Conservation (phyloP, 176 grass and related monocot genomes). For the Echinochloa phyllopogon region DNA sequence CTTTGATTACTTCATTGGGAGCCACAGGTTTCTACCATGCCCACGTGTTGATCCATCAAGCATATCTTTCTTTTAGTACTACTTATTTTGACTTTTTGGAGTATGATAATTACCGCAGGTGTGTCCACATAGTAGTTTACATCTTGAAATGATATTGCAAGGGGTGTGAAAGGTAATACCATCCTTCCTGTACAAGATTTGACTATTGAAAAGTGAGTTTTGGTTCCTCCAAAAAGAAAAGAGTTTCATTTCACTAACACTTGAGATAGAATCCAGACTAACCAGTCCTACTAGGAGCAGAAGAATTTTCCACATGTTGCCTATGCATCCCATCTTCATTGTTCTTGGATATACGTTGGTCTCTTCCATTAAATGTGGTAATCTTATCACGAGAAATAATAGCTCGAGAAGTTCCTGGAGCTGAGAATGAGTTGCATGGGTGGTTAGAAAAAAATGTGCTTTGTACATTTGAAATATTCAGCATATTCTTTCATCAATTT, state of each 20-base stretch:
- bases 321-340: constrained; percentile 12
- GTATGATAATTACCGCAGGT: constrained; percentile 55
- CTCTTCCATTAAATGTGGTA: constrained; percentile 29
- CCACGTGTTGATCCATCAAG: background rate
- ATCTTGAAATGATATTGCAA: constrained; percentile 72
- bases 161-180: constrained; percentile 80
- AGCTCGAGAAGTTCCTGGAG: constrained; percentile 48
- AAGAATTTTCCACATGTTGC: constrained; percentile 11
- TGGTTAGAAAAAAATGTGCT: constrained; percentile 18
- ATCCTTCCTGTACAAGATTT: constrained; percentile 62
- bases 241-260: background rate
- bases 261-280: constrained; percentile 23
- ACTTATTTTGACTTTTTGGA: background rate
- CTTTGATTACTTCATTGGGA: background rate
- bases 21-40: background rate
- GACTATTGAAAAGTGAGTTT: background rate
- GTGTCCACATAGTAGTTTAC: constrained; percentile 86
- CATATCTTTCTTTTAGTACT: background rate
- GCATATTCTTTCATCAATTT: constrained; percentile 2
- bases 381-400: constrained; percentile 67
- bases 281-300: constrained; percentile 41
- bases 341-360: background rate
- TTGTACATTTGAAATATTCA: background rate
- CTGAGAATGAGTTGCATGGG: constrained; percentile 29
- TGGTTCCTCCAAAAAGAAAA: background rate